Evolutionary conservation across 805 yeast species (phyloP), one percentile per base, ranked within the genome.

Genomic region (Starmerella floris): DNA sequence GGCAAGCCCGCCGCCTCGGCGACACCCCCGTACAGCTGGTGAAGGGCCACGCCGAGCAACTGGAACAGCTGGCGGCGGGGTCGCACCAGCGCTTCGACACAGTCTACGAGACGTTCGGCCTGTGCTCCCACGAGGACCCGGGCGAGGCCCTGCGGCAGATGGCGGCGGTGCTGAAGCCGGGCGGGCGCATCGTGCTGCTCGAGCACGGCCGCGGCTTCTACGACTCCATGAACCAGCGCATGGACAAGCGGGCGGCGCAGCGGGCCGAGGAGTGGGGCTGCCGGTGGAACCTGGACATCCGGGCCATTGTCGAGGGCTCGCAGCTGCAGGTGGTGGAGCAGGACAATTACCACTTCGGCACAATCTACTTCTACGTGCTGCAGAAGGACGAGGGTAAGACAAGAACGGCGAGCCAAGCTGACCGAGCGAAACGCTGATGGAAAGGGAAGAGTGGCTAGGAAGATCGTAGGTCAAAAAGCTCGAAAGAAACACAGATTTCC

Each of bases 81-180:
- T 53, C 64, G 25, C 60, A 58, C 21, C 58, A 56, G 46, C 77
- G 77, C 56, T 91, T 88, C 58, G 98, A 91, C 58, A 87, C 96
- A 0, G 79, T 91, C 21, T 70, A 83, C 37, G 97, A 91, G 61
- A 83, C 96, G 0, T 91, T 91, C 64, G 98, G 98, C 0, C 65
- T 91, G 36, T 91, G 98, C 62, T 87, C 97, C 0, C 96, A 91
- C 56, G 79, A 87, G 52, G 94, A 91, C 57, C 98, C 98, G 0
- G 84, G 82, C 1, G 66, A 64, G 45, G 93, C 95, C 0, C 65
- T 91, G 54, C 63, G 76, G 48, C 83, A 82, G 55, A 83, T 91
- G 76, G 66, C 70, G 15, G 54, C 64, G 23, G 62, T 91, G 31
- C 69, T 91, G 51, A 81, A 79, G 54, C 95, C 96, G 0, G 88